phyloP scores from a whole-genome alignment of 2,329 filamentous ascomycete species.

The Ascochyta koolunga region DNA sequence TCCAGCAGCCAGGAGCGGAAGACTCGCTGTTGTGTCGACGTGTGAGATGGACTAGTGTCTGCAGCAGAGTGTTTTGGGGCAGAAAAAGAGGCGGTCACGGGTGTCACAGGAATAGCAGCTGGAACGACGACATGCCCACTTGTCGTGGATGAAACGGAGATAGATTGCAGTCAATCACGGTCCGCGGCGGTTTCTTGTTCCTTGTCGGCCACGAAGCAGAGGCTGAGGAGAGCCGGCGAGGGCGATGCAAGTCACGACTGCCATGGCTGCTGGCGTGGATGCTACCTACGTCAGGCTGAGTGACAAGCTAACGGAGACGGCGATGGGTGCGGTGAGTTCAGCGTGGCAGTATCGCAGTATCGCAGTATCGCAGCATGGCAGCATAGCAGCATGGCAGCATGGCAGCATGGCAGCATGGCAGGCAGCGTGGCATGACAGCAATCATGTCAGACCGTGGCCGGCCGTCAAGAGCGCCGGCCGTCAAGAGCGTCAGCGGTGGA shows the following conservation, averaged over 20 bases:
- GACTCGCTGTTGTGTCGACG: slow-evolving; percentile 25
- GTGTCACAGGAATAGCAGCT: slow-evolving; percentile 37
- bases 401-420: too few species aligned
- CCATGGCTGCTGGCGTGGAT: neutral
- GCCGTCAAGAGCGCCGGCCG: too few species aligned
- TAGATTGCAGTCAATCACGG: slow-evolving; percentile 29
- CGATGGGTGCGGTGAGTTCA: too few species aligned
- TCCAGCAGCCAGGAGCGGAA: slow-evolving; percentile 38
- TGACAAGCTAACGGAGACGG: too few species aligned
- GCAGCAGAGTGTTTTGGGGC: slow-evolving; percentile 33
- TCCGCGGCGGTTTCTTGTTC: slow-evolving; percentile 21
- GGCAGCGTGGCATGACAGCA: slow-evolving; percentile 4
- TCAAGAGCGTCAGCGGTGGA: too few species aligned
- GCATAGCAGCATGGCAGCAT: neutral
- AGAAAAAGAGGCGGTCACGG: slow-evolving; percentile 28
- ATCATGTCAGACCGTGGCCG: slow-evolving; percentile 13
- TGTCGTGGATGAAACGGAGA: slow-evolving; percentile 1
- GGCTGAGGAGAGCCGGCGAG: neutral
- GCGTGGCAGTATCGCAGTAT: too few species aligned
- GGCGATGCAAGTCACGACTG: neutral
- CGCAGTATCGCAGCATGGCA: too few species aligned
- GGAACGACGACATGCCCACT: slow-evolving; percentile 8
- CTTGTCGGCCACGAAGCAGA: slow-evolving; percentile 13
- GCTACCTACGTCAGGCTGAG: slow-evolving; percentile 16
- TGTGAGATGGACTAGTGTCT: slow-evolving; percentile 30